These are phyloP conservation scores for Pascua guehoae DNA, from an alignment of 1,284 basidiomycete genomes.

Conservation along the genomic window DNA sequence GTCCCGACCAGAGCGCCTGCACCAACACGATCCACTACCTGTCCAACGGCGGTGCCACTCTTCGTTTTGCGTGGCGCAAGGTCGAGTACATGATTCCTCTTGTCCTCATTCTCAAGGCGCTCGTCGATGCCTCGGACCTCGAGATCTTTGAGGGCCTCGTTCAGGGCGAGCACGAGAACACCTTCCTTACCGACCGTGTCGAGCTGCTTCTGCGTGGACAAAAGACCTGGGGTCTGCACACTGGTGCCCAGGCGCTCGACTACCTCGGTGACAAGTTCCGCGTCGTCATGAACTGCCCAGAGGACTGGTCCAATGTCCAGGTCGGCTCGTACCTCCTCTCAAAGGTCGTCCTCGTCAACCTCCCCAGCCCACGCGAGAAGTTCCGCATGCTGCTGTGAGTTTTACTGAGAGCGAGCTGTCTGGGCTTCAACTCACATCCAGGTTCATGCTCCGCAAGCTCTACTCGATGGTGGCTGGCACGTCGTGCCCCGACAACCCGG, in stretches of 20 bases:
- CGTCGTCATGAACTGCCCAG: conserved; percentile 83
- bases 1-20: conserved; percentile 82
- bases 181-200: conserved; percentile 95
- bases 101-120: conserved; percentile 93
- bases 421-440: no score
- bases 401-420: no score
- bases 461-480: conserved; percentile 87
- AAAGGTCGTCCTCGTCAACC: conserved; percentile 86
- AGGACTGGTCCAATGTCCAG: conserved; percentile 84
- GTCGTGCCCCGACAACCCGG: conserved; percentile 93
- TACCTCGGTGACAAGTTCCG: conserved; percentile 98
- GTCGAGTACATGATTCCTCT: conserved; percentile 99
- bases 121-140: conserved; percentile 90
- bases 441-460: conserved; percentile 94
- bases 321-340: conserved; percentile 81
- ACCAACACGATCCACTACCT: conserved; percentile 98
- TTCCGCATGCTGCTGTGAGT: conserved; percentile 80
- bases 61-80: conserved; percentile 96
- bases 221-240: conserved; percentile 85
- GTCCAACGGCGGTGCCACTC: conserved; percentile 89
- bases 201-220: conserved; percentile 96
- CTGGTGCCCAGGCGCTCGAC: conserved; percentile 88
- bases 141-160: conserved; percentile 98
- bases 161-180: conserved; percentile 96
- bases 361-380: conserved; percentile 87